Percentiles rank a stretch among this genome's conserved stretches.
Conservation (phyloP, 1,139 yeast species). For the Hansenula lynferdii region DNA sequence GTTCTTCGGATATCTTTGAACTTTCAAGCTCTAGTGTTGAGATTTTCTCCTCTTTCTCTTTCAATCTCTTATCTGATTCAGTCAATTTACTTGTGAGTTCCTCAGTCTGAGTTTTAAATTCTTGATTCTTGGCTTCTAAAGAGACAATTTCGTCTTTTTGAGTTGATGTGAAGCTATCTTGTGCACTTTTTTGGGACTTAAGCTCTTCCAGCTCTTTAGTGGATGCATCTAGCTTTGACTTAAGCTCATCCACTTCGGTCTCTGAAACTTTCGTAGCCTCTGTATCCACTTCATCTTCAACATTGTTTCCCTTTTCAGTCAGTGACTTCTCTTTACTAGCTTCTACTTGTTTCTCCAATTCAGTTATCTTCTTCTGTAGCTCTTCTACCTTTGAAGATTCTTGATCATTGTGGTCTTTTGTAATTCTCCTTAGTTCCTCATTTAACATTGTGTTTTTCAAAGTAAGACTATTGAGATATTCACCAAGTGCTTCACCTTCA, state of each 20-base stretch:
- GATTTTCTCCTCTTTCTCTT: too few species aligned
- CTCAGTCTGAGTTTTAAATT: too few species aligned
- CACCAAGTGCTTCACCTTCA: conserved; percentile 61
- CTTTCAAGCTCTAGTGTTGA: too few species aligned
- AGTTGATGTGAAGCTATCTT: too few species aligned
- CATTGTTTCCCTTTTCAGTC: neutral
- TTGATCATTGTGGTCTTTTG: conserved; percentile 16
- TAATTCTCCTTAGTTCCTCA: conserved; percentile 33
- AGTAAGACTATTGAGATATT: conserved; percentile 60
- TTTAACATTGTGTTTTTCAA: conserved; percentile 52
- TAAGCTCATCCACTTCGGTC: too few species aligned
- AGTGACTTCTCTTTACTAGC: too few species aligned
- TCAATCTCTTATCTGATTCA: too few species aligned
- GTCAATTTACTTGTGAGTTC: too few species aligned
- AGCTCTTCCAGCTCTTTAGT: neutral
- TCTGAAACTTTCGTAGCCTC: neutral
- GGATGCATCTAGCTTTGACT: neutral
- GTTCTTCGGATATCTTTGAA: too few species aligned
- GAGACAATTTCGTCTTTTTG: too few species aligned
- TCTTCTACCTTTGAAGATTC: conserved; percentile 12
- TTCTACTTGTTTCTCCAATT: conserved; percentile 1
- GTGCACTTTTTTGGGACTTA: too few species aligned
- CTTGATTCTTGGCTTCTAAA: too few species aligned
- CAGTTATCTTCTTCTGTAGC: conserved; percentile 9
- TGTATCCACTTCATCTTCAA: neutral